Percentiles rank a stretch among this genome's conserved stretches.
Conservation (phyloP, 2,329 filamentous ascomycete genomes). For the Zymoseptoria crescenta region DNA sequence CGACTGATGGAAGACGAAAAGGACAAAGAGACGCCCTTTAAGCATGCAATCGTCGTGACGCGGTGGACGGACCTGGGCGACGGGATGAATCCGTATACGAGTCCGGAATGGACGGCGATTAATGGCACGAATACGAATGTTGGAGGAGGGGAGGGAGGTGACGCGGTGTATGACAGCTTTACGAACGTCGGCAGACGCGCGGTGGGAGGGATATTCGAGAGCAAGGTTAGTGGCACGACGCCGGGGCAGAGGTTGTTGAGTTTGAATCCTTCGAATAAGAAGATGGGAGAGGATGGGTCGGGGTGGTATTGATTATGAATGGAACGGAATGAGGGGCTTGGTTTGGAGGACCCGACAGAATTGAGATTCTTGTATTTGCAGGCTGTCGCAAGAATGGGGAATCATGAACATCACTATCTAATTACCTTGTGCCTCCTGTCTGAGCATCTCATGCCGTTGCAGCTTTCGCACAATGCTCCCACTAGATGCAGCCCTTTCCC, state of each 20-base stretch:
- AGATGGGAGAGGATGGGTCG: conserved; percentile 47
- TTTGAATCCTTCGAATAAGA: conserved; percentile 50
- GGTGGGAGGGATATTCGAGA: conserved; percentile 53
- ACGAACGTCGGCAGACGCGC: conserved; percentile 45
- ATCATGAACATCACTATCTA: not conserved
- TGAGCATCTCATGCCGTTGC: not conserved
- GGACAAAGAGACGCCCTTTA: conserved; percentile 43
- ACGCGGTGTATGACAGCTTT: conserved; percentile 46
- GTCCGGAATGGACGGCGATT: conserved; percentile 50
- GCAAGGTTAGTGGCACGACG: conserved; percentile 45
- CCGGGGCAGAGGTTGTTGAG: conserved; percentile 52
- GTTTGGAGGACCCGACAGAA: not conserved
- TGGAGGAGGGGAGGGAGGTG: conserved; percentile 7
- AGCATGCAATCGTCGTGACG: conserved; percentile 53
- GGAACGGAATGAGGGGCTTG: not conserved
- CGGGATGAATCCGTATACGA: conserved; percentile 41
- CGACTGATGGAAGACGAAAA: conserved; percentile 49
- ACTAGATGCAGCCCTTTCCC: not conserved
- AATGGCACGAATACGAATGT: conserved; percentile 36
- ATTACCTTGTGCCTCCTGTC: not conserved
- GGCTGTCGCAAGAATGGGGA: not conserved
- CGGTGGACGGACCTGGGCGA: conserved; percentile 56
- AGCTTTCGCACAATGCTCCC: not conserved
- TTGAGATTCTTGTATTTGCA: not conserved
- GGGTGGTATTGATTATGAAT: conserved; percentile 37